These are phyloP conservation scores for Aspergillus sclerotialis DNA, from an alignment of 2,329 filamentous ascomycete species.

Conservation along the genomic window DNA sequence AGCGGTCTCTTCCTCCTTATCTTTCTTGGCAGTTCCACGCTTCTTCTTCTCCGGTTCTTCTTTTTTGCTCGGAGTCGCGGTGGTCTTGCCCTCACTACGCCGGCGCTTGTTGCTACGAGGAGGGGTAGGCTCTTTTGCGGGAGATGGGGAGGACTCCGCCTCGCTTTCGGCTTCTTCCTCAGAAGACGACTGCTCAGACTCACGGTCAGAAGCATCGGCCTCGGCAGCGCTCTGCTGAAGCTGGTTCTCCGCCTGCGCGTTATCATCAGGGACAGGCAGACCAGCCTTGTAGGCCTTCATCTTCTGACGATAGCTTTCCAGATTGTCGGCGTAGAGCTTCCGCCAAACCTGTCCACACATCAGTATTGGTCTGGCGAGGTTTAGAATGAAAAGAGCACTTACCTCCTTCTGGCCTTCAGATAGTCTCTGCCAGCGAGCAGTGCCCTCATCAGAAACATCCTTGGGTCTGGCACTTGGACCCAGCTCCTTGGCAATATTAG, in stretches of 20 bases:
- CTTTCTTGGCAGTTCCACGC: constrained; percentile 26
- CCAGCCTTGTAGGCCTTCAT: constrained; percentile 51
- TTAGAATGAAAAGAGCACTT: constrained; percentile 6
- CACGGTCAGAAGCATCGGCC: constrained; percentile 26
- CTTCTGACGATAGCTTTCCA: constrained; percentile 50
- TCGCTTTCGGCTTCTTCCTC: constrained; percentile 14
- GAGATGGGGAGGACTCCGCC: constrained; percentile 22
- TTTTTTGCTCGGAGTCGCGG: constrained; percentile 25
- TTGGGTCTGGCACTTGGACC: constrained; percentile 71
- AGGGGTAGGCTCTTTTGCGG: constrained; percentile 37
- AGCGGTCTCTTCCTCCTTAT: constrained; percentile 18
- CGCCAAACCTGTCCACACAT: constrained; percentile 43
- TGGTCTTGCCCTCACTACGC: constrained; percentile 32
- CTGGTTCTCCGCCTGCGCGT: constrained; percentile 35
- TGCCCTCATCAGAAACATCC: constrained; percentile 81
- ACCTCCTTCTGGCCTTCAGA: constrained; percentile 63
- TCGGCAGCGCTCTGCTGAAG: constrained; percentile 36
- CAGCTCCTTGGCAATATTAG: constrained; percentile 72
- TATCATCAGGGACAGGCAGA: constrained; percentile 36
- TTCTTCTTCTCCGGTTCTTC: constrained; percentile 31
- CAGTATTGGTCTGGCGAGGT: constrained; percentile 2
- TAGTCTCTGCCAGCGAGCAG: constrained; percentile 78
- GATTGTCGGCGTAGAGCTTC: constrained; percentile 50
- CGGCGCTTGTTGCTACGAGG: constrained; percentile 39
- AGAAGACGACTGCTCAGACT: constrained; percentile 16